phyloP scores from a whole-genome alignment of 352 stramenopile genomes.

The Globisporangium yorkense region DNA sequence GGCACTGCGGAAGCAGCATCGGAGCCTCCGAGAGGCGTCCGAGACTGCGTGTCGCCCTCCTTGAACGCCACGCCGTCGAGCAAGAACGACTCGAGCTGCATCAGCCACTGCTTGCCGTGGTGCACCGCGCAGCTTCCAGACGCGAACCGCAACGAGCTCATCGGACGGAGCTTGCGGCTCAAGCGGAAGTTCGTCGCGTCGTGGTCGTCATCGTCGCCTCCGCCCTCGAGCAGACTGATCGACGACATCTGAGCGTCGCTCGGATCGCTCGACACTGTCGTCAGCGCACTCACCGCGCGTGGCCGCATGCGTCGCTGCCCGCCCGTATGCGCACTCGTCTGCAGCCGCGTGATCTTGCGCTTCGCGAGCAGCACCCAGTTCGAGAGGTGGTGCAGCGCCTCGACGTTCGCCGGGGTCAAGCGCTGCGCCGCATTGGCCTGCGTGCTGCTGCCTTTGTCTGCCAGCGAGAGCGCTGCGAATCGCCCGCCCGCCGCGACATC shows the following conservation, averaged over 20 bases:
- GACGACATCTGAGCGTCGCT: constrained; percentile 3
- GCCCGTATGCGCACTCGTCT: constrained; percentile 29
- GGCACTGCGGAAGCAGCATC: constrained; percentile 19
- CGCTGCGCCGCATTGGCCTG: constrained; percentile 8
- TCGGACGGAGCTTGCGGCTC: constrained; percentile 69
- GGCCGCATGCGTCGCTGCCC: constrained; percentile 16
- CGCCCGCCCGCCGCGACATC: constrained; percentile 40
- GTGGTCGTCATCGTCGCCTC: constrained; percentile 10
- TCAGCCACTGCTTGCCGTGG: constrained; percentile 60
- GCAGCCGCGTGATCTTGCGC: constrained; percentile 55
- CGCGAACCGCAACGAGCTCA: constrained; percentile 77
- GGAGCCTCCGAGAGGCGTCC: background rate
- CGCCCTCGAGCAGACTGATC: constrained; percentile 14
- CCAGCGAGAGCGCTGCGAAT: constrained; percentile 15
- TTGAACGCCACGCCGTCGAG: constrained; percentile 51
- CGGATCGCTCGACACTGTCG: constrained; percentile 25
- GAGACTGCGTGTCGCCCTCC: background rate
- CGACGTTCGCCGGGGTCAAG: constrained; percentile 60
- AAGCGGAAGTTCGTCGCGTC: constrained; percentile 49
- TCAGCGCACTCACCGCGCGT: constrained; percentile 45
- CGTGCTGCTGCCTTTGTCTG: constrained; percentile 1
- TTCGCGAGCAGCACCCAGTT: constrained; percentile 80
- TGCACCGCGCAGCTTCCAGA: constrained; percentile 45
- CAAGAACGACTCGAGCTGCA: constrained; percentile 68
- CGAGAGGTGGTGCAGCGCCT: constrained; percentile 62